Conservation (phyloP, 129 eudicot genomes). For the Solidago caesia region DNA sequence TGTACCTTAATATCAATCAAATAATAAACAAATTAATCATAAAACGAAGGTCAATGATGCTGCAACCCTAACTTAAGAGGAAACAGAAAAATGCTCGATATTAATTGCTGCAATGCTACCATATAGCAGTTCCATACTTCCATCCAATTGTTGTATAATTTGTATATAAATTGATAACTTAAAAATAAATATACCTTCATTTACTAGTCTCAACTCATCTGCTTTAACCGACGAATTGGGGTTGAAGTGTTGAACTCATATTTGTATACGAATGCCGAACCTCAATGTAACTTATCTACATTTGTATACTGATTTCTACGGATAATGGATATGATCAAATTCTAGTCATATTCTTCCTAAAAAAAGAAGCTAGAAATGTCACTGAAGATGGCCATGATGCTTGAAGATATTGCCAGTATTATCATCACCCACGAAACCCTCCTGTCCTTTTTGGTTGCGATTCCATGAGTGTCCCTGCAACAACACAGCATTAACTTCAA, state of each 20-base stretch:
- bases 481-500: conserved; percentile 10
- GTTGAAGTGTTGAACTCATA: conserved; percentile 14
- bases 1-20: background rate
- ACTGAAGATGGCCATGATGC: conserved; percentile 79
- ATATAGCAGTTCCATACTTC: background rate
- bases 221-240: background rate
- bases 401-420: conserved; percentile 79
- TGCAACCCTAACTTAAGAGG: background rate
- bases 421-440: conserved; percentile 74
- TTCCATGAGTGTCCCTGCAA: conserved; percentile 74
- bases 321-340: background rate
- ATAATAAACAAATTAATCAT: too few relatives aligned
- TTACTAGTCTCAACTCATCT: background rate
- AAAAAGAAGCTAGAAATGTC: conserved; percentile 55
- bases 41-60: background rate
- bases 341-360: conserved; percentile 1
- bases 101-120: too few relatives aligned
- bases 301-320: background rate
- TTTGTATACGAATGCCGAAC: background rate
- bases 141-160: background rate
- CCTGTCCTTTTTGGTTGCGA: conserved; percentile 63
- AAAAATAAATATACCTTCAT: conserved; percentile 2
- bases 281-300: conserved; percentile 22
- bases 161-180: conserved; percentile 1
- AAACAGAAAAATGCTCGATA: too few relatives aligned